Percentiles rank a stretch among this genome's conserved stretches.
Conservation (phyloP, 495 filamentous ascomycete species). For the Penicillium manginii region DNA sequence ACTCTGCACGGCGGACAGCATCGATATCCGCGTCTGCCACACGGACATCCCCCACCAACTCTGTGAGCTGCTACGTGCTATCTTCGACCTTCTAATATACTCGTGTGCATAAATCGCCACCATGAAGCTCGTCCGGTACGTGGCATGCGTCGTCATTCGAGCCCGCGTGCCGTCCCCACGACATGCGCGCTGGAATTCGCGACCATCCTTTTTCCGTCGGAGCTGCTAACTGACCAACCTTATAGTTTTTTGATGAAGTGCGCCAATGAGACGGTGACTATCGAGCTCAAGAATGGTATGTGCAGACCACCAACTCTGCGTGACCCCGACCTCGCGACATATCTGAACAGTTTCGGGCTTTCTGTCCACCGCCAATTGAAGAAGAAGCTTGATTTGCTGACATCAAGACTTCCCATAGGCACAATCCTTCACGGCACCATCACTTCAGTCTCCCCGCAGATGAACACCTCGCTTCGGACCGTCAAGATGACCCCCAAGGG, state of each 20-base stretch:
- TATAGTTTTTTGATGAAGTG: slow-evolving; percentile 97
- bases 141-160: slow-evolving; percentile 10
- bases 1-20: slow-evolving; percentile 29
- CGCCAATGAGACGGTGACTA: slow-evolving; percentile 93
- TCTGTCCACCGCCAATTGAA: not conserved
- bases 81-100: not conserved
- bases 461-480: slow-evolving; percentile 92
- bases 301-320: not conserved
- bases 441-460: slow-evolving; percentile 89
- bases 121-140: slow-evolving; percentile 99
- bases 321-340: slow-evolving; percentile 1
- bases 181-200: slow-evolving; percentile 15
- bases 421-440: slow-evolving; percentile 96
- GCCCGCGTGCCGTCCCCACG: not conserved
- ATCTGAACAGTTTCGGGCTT: slow-evolving; percentile 8
- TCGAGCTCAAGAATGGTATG: slow-evolving; percentile 96
- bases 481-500: slow-evolving; percentile 93
- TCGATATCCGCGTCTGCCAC: slow-evolving; percentile 16
- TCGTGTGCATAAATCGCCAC: slow-evolving; percentile 35
- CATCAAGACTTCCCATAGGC: slow-evolving; percentile 52
- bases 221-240: slow-evolving; percentile 23
- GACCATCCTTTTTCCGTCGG: slow-evolving; percentile 16
- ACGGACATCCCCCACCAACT: slow-evolving; percentile 18
- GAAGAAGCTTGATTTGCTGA: not conserved
- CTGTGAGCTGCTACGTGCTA: slow-evolving; percentile 13